A percentile compares a stretch with the other conserved stretches of the same genome.
phyloP scores from a whole-genome alignment of 2,329 filamentous ascomycete genomes.

The Huntiella omanensis region DNA sequence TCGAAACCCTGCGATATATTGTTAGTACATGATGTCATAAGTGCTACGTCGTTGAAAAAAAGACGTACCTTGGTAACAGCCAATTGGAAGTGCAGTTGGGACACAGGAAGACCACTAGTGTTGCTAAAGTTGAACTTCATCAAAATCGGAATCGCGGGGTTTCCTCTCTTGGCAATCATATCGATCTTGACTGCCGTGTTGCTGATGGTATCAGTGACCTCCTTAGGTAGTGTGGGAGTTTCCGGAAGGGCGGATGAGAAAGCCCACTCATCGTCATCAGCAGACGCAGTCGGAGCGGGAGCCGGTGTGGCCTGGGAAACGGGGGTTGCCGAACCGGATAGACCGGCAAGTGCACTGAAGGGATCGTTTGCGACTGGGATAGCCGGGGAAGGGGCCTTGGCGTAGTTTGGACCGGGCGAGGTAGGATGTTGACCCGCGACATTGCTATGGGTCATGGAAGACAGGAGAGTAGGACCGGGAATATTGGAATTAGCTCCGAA shows the following conservation, averaged over 20 bases:
- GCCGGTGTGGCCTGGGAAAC: constrained; percentile 16
- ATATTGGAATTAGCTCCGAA: constrained; percentile 51
- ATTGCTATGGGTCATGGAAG: constrained; percentile 42
- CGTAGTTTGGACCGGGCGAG: constrained; percentile 25
- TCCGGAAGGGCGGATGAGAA: constrained; percentile 75
- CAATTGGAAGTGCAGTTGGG: constrained; percentile 73
- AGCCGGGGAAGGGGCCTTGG: constrained; percentile 23
- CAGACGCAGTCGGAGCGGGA: constrained; percentile 14
- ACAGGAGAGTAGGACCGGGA: constrained; percentile 44
- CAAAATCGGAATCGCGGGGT: constrained; percentile 30
- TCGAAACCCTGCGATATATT: constrained; percentile 45
- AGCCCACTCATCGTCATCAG: constrained; percentile 80
- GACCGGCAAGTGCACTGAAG: constrained; percentile 29
- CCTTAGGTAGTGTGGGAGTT: constrained; percentile 31
- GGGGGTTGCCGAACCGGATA: constrained; percentile 13
- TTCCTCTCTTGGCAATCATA: constrained; percentile 44
- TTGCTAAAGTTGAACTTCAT: constrained; percentile 75
- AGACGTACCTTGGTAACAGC: constrained; percentile 71
- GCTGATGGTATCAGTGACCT: constrained; percentile 47
- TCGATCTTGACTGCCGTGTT: constrained; percentile 54
- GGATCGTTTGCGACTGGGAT: constrained; percentile 24
- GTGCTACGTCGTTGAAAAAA: not conserved
- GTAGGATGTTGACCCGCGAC: constrained; percentile 26
- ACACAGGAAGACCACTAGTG: constrained; percentile 48
- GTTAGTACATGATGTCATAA: constrained; percentile 1